Evolutionary conservation across 352 stramenopile genomes (phyloP), one percentile per base, ranked within the genome.

Genomic region (Globisporangium barbulae): DNA sequence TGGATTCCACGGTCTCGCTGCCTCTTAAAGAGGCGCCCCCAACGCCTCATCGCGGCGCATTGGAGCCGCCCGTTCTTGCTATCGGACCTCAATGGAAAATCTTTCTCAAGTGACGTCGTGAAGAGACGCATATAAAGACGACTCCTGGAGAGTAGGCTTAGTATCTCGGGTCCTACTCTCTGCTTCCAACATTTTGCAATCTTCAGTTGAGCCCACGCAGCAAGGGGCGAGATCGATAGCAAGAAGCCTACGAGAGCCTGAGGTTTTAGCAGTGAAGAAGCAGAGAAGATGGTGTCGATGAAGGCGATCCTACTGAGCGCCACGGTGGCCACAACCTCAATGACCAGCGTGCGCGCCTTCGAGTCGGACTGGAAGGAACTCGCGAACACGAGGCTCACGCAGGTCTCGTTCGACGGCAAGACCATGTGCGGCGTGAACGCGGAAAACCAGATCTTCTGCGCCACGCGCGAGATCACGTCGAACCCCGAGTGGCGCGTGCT

Each of bases 371-470:
- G 64, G 58, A 30, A n/a, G 15, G 13, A 39, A 12, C 6, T 70
- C 8, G n/a, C 42, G 9, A 49, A 33, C 47, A 53, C 48, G 15
- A 30, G 50, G n/a, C 37, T 44, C 30, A 28, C 17, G 15, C 50
- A 70, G 45, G 15, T 70, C 3, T 59, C 59, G 52, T 70, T 53
- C 37, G 64, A 70, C 19, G 58, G 64, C 31, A 61, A 61, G 33
- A 67, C 50, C 41, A 44, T 70, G 22, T 67, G 58, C n/a, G 50
- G 42, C 10, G 61, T 60, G 17, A 67, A 65, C 39, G 31, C 45
- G 1, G 59, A 13, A 4, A 28, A 33, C 30, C 17, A 59, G 7
- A 39, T 70, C 33, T 53, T 59, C 31, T 70, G 59, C 33, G 60
- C 64, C 15, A 63, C 64, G 10, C 21, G 58, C 13, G 37, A 45